Evolutionary conservation across 768 basidiomycete species (phyloP), one percentile per base, ranked within the genome.

Genomic region (Amanita rimosa): DNA sequence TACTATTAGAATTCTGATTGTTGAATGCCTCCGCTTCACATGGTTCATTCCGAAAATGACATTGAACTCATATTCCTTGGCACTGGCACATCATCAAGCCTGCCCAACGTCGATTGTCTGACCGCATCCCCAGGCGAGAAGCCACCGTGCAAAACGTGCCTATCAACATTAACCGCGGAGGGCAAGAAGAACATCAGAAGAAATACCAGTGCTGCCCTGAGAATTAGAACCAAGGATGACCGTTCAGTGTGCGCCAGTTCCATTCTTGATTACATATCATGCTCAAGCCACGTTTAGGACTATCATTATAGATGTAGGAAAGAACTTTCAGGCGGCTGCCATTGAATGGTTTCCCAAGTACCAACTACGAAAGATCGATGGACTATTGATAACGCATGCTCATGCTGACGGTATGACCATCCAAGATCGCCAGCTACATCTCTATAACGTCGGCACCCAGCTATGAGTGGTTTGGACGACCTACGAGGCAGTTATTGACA

Each of bases 391-490:
- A 36, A 93, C 90, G 0, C 91, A 94, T 64, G 81, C 87, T 6
- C 92, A 94, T 65, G 85, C 88, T 33, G 88, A 90, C 64, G 86
- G 71, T 73, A 52, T 35, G 65, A 46, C 24, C 16, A 17, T 40
- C 46, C 11, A 24, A 27, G n/a, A 22, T 26, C 17, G 5, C 16
- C 44, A 51, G 14, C 11, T 53, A 41, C 51, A 27, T n/a, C 19
- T 24, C 50, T 29, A 10, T 48, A 19, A 40, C 33, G 14, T 6
- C 6, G 42, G 35, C 42, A 40, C 13, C 44, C 52, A 72, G 91
- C 92, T 5, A 88, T 91, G 69, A 90, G 91, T 57, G 92, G 92
- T 3, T 64, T 95, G 49, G 92, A 95, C 64, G 92, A 95, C 62
- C 67, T 94, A 33, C 73, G 91, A 70, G 84, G 87, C 83, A 7